Evolutionary conservation across 192 early-diverging fungal species (phyloP), one percentile per base, ranked within the genome.

Genomic region (Coemansia sp.): DNA sequence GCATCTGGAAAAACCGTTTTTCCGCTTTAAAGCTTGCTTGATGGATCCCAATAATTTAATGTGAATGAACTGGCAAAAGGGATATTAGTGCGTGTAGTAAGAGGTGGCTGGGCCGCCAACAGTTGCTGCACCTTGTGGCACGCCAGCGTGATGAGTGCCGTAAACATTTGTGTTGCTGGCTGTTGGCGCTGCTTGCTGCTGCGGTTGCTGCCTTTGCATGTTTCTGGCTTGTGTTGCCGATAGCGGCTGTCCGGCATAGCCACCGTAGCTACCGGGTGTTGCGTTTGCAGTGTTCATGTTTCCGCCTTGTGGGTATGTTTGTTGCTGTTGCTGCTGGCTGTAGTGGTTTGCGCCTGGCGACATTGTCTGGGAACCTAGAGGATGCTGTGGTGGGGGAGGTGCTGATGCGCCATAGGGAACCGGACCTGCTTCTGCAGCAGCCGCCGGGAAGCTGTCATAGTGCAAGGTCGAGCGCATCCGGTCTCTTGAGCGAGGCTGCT

Each of bases 381-480:
- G 69, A 21, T 53, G 62, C 63, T 72, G 69, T 32, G 69, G 69
- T 32, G 38, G 16, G 11, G 63, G 63, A 14, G 69, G 60, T 0
- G 57, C 40, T 1, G 53, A 20, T 17, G 43, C 38, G 5, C 52
- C 46, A 40, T 46, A 15, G 30, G 31, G 42, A n/a, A 56, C 31
- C 18, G 18, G 23, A 31, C 45, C 58, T 47, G 64, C 51, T 43
- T 66, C 43, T 16, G 47, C 7, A 8, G 38, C 50, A 37, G 56
- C n/a, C 18, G 59, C 40, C n/a, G 73, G 21, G 39, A 69, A 56
- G 51, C 17, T 54, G 51, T 69, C 66, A 39, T 76, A 58, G 45
- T 76, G 66, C 50, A 76, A 61, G 2, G 73, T 76, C 17, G 73
- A 76, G 34, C 73, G 73, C 73, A 76, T 69, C 7, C 73, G 73